phyloP scores from a whole-genome alignment of 805 yeast species.

The Kuraishia capsulata region DNA sequence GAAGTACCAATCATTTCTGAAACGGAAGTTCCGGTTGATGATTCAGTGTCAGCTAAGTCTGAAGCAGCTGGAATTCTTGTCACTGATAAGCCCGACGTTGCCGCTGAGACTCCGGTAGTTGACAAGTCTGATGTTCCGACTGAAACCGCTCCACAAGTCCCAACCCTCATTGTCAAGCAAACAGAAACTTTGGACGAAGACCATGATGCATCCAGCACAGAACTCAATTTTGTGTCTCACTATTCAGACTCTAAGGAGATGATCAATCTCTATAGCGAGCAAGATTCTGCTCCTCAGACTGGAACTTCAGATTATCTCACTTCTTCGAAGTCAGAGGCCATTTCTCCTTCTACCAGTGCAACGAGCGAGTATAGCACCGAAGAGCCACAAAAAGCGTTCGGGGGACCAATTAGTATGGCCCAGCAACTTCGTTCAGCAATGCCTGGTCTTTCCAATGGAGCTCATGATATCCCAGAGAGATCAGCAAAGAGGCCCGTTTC shows the following conservation, averaged over 20 bases:
- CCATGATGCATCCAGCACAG: slow-evolving; percentile 4
- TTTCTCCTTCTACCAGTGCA: slow-evolving; percentile 21
- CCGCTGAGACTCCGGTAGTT: not conserved
- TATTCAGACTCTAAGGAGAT: slow-evolving; percentile 1
- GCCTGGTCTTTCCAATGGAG: slow-evolving; percentile 12
- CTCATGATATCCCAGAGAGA: slow-evolving; percentile 20
- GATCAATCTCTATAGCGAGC: not conserved
- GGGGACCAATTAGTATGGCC: slow-evolving; percentile 28
- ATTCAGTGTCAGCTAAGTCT: too few relatives aligned
- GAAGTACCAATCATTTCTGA: not conserved
- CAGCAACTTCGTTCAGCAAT: slow-evolving; percentile 35
- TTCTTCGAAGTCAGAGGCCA: not conserved
- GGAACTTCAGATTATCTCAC: not conserved
- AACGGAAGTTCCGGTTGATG: not conserved
- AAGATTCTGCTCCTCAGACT: slow-evolving; percentile 1
- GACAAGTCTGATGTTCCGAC: not conserved
- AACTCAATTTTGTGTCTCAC: slow-evolving; percentile 2
- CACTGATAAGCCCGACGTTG: not conserved
- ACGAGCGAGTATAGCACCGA: slow-evolving; percentile 18
- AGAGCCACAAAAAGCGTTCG: too few relatives aligned
- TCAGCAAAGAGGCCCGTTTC: slow-evolving; percentile 17
- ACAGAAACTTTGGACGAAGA: slow-evolving; percentile 4
- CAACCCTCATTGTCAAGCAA: not conserved
- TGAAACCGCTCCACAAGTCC: not conserved
- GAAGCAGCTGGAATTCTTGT: too few relatives aligned